Evolutionary conservation across 2,329 filamentous ascomycete species (phyloP).

Genomic region (Penicillium sp.): DNA sequence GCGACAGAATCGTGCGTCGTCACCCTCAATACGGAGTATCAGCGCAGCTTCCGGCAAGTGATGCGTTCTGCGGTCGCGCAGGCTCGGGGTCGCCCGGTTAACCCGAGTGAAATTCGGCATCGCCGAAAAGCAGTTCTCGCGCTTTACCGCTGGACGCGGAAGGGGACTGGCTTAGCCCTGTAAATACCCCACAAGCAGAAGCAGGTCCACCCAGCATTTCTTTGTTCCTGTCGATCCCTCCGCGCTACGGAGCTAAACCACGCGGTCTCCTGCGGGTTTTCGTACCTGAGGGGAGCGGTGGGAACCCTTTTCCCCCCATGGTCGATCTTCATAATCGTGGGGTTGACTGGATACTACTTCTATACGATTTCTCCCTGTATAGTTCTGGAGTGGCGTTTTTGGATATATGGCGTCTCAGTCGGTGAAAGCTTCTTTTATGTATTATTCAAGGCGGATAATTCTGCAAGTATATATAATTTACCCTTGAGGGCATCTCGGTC

Average conservation of each 20-base stretch:
- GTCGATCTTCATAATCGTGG: background rate
- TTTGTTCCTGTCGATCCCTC: slow-evolving; percentile 11
- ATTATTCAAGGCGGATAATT: background rate
- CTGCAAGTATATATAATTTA: background rate
- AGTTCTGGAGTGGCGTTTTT: background rate
- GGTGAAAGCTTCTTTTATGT: background rate
- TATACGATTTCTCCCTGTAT: background rate
- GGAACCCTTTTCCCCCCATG: background rate
- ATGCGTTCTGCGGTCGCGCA: slow-evolving; percentile 90
- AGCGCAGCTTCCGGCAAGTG: slow-evolving; percentile 92
- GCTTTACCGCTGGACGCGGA: slow-evolving; percentile 86
- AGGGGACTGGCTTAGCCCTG: slow-evolving; percentile 77
- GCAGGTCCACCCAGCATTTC: background rate
- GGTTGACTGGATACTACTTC: background rate
- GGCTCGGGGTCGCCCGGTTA: slow-evolving; percentile 79
- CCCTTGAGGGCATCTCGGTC: background rate
- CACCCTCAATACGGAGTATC: slow-evolving; percentile 89
- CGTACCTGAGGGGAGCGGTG: background rate
- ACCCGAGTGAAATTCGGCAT: slow-evolving; percentile 80
- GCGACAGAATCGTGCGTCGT: slow-evolving; percentile 92
- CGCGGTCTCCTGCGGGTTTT: background rate
- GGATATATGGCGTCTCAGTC: background rate
- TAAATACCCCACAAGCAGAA: slow-evolving; percentile 8
- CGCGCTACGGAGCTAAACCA: background rate
- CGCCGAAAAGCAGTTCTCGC: slow-evolving; percentile 78